phyloP scores from a whole-genome alignment of 257 asterid genomes.

The Cinchona pubescens region DNA sequence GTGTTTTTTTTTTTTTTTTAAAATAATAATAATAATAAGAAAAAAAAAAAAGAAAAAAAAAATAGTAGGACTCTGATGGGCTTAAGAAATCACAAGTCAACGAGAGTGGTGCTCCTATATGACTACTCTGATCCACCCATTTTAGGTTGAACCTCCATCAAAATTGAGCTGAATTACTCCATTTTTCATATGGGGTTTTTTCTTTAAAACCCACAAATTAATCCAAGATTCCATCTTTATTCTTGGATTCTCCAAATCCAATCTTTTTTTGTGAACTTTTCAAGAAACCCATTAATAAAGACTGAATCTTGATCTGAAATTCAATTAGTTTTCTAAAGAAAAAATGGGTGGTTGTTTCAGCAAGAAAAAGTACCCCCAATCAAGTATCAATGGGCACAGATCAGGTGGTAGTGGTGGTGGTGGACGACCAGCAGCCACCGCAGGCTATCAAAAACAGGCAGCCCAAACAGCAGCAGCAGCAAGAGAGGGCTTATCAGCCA shows the following conservation, averaged over 20 bases:
- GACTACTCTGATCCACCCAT: slow-evolving; percentile 10
- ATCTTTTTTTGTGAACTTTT: neutral
- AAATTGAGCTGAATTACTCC: neutral
- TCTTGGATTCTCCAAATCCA: neutral
- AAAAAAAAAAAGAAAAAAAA: neutral
- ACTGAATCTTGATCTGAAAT: slow-evolving; percentile 20
- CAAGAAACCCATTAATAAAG: neutral
- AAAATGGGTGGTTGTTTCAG: slow-evolving; percentile 72
- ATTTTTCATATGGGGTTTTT: neutral
- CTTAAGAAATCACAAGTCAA: slow-evolving; percentile 19
- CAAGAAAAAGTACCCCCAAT: slow-evolving; percentile 35
- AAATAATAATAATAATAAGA: too few species aligned
- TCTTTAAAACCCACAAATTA: neutral
- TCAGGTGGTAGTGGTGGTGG: slow-evolving; percentile 33
- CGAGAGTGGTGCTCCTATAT: neutral
- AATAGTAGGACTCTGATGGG: neutral
- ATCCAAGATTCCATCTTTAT: slow-evolving; percentile 11
- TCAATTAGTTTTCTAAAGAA: neutral
- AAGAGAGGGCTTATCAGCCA: slow-evolving; percentile 30
- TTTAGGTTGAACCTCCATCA: neutral
- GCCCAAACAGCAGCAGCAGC: too few species aligned
- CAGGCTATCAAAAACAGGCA: slow-evolving; percentile 36
- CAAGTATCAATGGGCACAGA: slow-evolving; percentile 37
- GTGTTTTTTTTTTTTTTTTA: too few species aligned
- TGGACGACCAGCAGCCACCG: slow-evolving; percentile 14